Base-by-base conservation (phyloP, 805 yeast genomes). In the Monosporozyma aerobia region DNA sequence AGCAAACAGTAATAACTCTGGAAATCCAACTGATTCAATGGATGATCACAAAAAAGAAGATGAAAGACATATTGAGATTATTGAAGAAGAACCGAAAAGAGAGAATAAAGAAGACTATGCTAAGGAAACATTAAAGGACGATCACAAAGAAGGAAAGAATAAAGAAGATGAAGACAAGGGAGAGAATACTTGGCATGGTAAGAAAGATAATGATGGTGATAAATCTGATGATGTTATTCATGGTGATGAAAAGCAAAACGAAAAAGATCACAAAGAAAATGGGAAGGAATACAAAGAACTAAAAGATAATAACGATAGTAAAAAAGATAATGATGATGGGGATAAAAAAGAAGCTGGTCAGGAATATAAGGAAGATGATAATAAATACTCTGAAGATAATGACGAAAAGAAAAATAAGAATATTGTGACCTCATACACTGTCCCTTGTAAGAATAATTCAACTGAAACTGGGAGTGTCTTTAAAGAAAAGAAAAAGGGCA, bases 381-480 rank as follows among this genome's bases (percentile, higher is more conserved):
- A 51, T 27, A 46, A 49, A 9, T 7, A 47, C 11, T 11, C 41
- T 27, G 45, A 53, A 14, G 45, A 53, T 4, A 44, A 48, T 2
- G 33, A 49, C n/a, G 13, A 41, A 19, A 41, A 39, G 9, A 47
- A 47, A 22, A 2, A 45, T 10, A 32, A 45, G 25, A 43, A 43
- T 23, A 23, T 43, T 11, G 29, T 43, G 8, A 22, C 45, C 2
- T 23, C 45, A 22, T 19, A 19, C 25, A 22, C 30, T 3, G 4
- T 23, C 14, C 8, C 45, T 9, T 19, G 16, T 43, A 5, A 4
- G 5, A 43, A 4, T 13, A 43, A 43, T 7, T 4, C 16, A 9
- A 43, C 45, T 11, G 45, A 43, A n/a, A 23, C 30, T 10, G 45
- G 45, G 9, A 43, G 45, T 43, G 16, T 22, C 14, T 43, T 23